Conservation (phyloP, 495 filamentous ascomycete species). For the Aspergillus avenaceus region DNA sequence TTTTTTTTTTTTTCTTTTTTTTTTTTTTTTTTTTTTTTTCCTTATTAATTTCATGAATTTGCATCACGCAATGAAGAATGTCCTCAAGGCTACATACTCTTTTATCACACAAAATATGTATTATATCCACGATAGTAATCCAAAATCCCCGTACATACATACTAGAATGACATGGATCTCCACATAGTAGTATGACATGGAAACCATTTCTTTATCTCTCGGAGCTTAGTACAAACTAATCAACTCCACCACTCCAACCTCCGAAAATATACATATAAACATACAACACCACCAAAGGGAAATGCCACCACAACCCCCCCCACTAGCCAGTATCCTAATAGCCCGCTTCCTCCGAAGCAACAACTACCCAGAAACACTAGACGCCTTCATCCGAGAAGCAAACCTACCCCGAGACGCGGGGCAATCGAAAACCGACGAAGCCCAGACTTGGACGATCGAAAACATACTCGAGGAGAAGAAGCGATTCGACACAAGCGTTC, state of each 20-base stretch:
- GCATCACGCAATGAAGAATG: background rate
- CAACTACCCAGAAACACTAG: slow-evolving; percentile 56
- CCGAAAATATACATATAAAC: background rate
- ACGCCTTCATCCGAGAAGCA: slow-evolving; percentile 59
- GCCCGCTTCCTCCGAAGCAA: slow-evolving; percentile 60
- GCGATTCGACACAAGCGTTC: slow-evolving; percentile 52
- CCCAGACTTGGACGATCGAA: slow-evolving; percentile 56
- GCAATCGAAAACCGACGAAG: slow-evolving; percentile 33
- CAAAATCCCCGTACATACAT: background rate
- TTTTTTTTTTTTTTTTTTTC: slow-evolving; percentile 1
- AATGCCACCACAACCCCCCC: slow-evolving; percentile 12
- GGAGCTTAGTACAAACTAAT: too few species aligned
- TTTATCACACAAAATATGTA: background rate
- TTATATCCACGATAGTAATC: background rate
- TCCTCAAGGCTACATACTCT: background rate
- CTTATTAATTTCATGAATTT: background rate
- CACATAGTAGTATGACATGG: too few species aligned
- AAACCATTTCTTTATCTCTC: too few species aligned
- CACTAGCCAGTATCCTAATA: slow-evolving; percentile 45
- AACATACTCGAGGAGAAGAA: slow-evolving; percentile 63
- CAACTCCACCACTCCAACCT: background rate
- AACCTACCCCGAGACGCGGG: slow-evolving; percentile 44
- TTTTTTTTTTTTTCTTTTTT: slow-evolving; percentile 1
- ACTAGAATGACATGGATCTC: background rate
- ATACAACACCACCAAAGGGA: background rate